Conservation (phyloP, 1,284 basidiomycete species). For the Rhodotorula mucilaginosa region DNA sequence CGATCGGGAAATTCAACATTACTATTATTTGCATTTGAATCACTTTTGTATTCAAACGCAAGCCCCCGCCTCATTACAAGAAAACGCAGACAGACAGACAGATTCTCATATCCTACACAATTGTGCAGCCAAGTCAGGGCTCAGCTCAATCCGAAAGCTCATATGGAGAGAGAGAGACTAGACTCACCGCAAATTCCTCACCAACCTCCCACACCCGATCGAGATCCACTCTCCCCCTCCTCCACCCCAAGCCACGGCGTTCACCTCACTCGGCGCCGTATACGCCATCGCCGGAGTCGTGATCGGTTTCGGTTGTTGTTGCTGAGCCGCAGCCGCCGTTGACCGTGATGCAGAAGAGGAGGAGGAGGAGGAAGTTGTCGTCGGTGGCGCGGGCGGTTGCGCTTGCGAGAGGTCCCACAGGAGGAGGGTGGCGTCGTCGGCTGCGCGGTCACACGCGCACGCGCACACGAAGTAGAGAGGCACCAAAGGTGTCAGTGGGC, state of each 20-base stretch:
- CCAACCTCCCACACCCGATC: slow-evolving; percentile 74
- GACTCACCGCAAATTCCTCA: slow-evolving; percentile 55
- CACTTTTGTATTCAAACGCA: too few relatives aligned
- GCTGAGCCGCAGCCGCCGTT: background rate
- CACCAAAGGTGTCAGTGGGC: too few relatives aligned
- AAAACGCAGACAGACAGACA: too few relatives aligned
- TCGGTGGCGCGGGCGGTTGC: slow-evolving; percentile 50
- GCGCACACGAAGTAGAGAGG: too few relatives aligned
- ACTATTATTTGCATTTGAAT: too few relatives aligned
- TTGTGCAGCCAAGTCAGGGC: background rate
- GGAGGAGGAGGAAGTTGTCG: background rate
- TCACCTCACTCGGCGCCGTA: slow-evolving; percentile 73
- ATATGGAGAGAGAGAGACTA: background rate
- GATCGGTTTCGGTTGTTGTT: slow-evolving; percentile 48
- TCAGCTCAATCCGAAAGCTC: background rate
- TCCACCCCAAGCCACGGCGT: slow-evolving; percentile 72
- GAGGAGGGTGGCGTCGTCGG: slow-evolving; percentile 84
- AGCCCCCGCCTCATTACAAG: too few relatives aligned
- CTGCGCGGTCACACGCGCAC: slow-evolving; percentile 51
- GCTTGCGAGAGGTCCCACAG: slow-evolving; percentile 70
- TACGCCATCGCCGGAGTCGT: slow-evolving; percentile 79
- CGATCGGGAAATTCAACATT: too few relatives aligned
- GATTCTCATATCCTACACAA: background rate
- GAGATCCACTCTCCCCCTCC: slow-evolving; percentile 79
- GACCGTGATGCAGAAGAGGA: slow-evolving; percentile 8